Percentiles rank a stretch among this genome's conserved stretches.
phyloP scores from a whole-genome alignment of 192 early-diverging fungal species.

The Lunasporangiospora selenospora region DNA sequence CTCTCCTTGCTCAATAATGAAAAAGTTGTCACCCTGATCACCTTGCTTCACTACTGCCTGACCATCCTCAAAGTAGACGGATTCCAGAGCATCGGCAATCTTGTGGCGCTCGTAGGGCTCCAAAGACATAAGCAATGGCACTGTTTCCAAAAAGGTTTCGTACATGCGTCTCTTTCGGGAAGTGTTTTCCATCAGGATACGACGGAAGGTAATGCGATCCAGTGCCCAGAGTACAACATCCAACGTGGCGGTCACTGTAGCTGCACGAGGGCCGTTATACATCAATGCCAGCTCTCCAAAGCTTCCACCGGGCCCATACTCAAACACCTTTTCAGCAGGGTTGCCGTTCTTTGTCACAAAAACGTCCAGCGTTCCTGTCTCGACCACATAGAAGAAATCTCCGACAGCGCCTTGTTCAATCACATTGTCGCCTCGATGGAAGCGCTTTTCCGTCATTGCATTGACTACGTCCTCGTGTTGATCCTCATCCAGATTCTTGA shows the following conservation, averaged over 20 bases:
- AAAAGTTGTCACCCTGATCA: slow-evolving; percentile 93
- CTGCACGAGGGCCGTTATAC: slow-evolving; percentile 99
- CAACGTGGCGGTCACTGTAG: slow-evolving; percentile 89
- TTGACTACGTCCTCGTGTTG: slow-evolving; percentile 93
- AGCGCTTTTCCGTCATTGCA: slow-evolving; percentile 93
- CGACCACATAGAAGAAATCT: slow-evolving; percentile 99
- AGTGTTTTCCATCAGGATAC: slow-evolving; percentile 98
- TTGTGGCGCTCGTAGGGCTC: slow-evolving; percentile 98
- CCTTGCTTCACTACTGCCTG: slow-evolving; percentile 91
- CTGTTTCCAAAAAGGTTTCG: slow-evolving; percentile 94
- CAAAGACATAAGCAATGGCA: slow-evolving; percentile 85
- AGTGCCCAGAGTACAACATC: slow-evolving; percentile 94
- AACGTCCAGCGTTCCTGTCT: slow-evolving; percentile 91
- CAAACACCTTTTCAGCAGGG: slow-evolving; percentile 74
- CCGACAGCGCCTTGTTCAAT: slow-evolving; percentile 96
- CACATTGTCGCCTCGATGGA: slow-evolving; percentile 71
- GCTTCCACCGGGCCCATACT: slow-evolving; percentile 84
- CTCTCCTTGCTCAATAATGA: slow-evolving; percentile 94
- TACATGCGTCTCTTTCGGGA: slow-evolving; percentile 95
- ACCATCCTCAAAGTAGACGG: slow-evolving; percentile 84
- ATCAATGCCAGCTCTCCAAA: slow-evolving; percentile 99
- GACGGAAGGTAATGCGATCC: slow-evolving; percentile 96
- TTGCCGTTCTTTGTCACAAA: slow-evolving; percentile 78
- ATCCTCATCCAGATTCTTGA: slow-evolving; percentile 95
- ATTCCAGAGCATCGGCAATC: slow-evolving; percentile 97